Base-by-base conservation (phyloP, 768 basidiomycete species). In the Amanita rubescens region DNA sequence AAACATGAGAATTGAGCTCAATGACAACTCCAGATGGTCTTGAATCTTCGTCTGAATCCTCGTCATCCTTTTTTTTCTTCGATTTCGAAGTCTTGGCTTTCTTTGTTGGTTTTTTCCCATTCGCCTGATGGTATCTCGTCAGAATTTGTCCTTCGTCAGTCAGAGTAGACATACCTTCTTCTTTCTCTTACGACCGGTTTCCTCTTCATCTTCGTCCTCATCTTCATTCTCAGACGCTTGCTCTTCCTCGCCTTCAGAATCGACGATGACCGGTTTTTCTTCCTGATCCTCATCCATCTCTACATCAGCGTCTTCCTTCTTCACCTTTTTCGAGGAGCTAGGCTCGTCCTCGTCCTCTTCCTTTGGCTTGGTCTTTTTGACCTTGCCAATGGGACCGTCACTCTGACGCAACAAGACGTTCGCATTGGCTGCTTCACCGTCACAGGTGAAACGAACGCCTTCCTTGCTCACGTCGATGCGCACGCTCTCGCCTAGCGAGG, bases 401-500 rank as follows among this genome's bases (percentile, higher is more conserved):
- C 79, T 78, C 60, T 87, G 90, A 64, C 87, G 86, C 43, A 99
- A 70, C 17, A 96, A 71, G 2, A 98, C 84, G 64, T 73, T 87
- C 1, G 92, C 94, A 57, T 90, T 93, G 10, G 95, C 95, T 2
- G 92, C 82, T 70, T 99, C 96, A 41, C 96, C 96, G 32, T 98
- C 96, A 47, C 84, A 82, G 15, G 84, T 79, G 67, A 99, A 99
- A 25, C 93, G 78, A 5, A 97, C 87, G 46, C 96, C 96, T 63
- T 98, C 95, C 66, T 98, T 97, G 56, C 81, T 82, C 37, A 96
- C 92, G 60, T 98, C 95, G 65, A 99, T 95, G 41, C 91, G 85
- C 42, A 98, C 94, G 47, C 81, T 85, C 73, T 99, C 96, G 54
- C 96, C 95, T 8, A 99, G 80, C 50, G 82, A 80, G 5, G 85